Evolutionary conservation across 345 rosid genomes (phyloP).

Genomic region (Gossypium bickii): DNA sequence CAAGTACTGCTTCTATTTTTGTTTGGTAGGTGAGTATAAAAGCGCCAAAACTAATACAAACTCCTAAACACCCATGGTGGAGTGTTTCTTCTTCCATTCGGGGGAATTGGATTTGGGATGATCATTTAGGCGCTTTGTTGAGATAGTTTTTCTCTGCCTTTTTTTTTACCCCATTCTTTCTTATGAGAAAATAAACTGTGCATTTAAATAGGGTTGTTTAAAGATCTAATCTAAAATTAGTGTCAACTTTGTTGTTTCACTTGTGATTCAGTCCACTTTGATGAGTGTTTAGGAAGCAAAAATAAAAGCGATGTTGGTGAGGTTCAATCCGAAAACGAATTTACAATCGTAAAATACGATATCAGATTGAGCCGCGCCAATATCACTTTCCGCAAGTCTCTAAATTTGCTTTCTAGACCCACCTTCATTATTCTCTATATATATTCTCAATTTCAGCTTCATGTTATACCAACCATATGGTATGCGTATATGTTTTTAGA

Average conservation of each 20-base stretch:
- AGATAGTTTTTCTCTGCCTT: not conserved
- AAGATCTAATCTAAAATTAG: no score
- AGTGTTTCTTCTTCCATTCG: constrained; percentile 15
- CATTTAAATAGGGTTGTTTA: no score
- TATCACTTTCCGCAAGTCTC: constrained; percentile 48
- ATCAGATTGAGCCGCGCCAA: constrained; percentile 99
- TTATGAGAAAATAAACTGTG: no score
- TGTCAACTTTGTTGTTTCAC: not conserved
- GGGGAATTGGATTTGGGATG: not conserved
- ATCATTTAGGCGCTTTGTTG: not conserved
- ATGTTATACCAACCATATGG: no score
- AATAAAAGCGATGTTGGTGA: constrained; percentile 76
- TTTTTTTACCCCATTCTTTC: no score
- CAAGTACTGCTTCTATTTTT: constrained; percentile 5
- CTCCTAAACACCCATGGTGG: not conserved
- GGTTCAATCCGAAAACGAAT: constrained; percentile 95
- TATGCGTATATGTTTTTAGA: no score
- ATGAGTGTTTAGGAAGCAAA: constrained; percentile 23
- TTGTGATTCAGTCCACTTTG: not conserved
- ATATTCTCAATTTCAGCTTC: no score
- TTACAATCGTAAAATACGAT: constrained; percentile 62
- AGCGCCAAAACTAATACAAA: constrained; percentile 4
- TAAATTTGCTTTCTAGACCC: constrained; percentile 15
- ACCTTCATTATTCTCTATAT: not conserved
- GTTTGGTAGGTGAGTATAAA: constrained; percentile 17